phyloP scores from a whole-genome alignment of 2,329 filamentous ascomycete genomes.

The Aspergillus fumigatiaffinis region DNA sequence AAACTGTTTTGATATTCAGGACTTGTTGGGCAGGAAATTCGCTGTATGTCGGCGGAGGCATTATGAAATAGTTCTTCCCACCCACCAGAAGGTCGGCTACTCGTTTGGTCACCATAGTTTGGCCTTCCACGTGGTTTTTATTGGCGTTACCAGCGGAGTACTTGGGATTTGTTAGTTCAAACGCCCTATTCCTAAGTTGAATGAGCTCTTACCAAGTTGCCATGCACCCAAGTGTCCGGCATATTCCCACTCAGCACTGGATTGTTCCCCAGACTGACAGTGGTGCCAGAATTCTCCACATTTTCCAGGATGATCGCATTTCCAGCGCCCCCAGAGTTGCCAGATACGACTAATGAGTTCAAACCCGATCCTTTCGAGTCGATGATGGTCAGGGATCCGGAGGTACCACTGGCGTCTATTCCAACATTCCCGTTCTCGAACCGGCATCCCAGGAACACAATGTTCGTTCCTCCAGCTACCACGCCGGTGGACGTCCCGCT shows the following conservation, averaged over 20 bases:
- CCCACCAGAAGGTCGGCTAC: constrained; percentile 25
- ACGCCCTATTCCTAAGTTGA: not conserved
- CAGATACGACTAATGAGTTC: constrained; percentile 16
- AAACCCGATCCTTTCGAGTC: constrained; percentile 14
- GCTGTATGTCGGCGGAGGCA: constrained; percentile 41
- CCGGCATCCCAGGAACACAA: constrained; percentile 21
- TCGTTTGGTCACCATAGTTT: constrained; percentile 25
- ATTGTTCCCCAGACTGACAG: constrained; percentile 23
- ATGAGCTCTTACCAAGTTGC: constrained; percentile 23
- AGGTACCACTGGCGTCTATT: constrained; percentile 21
- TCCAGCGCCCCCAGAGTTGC: constrained; percentile 28
- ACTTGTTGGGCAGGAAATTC: constrained; percentile 41
- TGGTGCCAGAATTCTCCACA: constrained; percentile 23
- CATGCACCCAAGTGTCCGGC: constrained; percentile 28
- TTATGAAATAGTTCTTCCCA: constrained; percentile 38
- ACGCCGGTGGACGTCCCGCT: constrained; percentile 57
- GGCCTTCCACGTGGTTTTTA: constrained; percentile 24
- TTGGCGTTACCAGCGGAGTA: constrained; percentile 15
- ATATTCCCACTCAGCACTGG: constrained; percentile 17
- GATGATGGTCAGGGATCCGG: constrained; percentile 21
- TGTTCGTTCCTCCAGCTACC: constrained; percentile 36
- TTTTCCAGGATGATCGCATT: constrained; percentile 29
- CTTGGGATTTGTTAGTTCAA: constrained; percentile 1
- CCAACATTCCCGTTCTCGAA: constrained; percentile 22
- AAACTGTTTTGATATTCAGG: constrained; percentile 46